Percentiles rank a stretch among this genome's conserved stretches.
Evolutionary conservation across 2,329 filamentous ascomycete species (phyloP).

Genomic region (Biscogniauxia sp.): DNA sequence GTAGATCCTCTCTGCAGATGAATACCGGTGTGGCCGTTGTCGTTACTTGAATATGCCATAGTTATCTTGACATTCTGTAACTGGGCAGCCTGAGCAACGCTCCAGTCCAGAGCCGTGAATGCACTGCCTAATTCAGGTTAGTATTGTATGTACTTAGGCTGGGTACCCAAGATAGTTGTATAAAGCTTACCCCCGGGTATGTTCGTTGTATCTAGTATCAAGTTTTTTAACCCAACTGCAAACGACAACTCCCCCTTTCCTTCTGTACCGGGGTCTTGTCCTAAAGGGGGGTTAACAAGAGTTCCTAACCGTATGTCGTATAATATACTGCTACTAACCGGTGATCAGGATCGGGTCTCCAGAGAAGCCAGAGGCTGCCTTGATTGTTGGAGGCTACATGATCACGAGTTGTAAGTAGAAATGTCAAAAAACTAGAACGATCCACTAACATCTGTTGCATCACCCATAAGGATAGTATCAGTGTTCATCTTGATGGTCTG

Average conservation of each 20-base stretch:
- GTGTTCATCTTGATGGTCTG: conserved; percentile 42
- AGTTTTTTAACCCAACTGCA: conserved; percentile 42
- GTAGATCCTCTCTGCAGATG: conserved; percentile 40
- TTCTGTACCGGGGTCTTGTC: conserved; percentile 36
- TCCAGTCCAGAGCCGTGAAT: conserved; percentile 43
- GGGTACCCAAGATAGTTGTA: background rate
- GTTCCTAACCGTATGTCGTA: too few species aligned
- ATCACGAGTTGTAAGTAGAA: background rate
- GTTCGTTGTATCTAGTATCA: conserved; percentile 41
- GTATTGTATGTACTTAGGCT: background rate
- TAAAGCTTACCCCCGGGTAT: conserved; percentile 31
- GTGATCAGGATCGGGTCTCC: conserved; percentile 33
- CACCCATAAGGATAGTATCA: conserved; percentile 46
- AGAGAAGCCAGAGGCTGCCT: conserved; percentile 37
- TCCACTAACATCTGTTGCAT: conserved; percentile 37
- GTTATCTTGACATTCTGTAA: conserved; percentile 43
- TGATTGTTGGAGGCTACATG: conserved; percentile 39
- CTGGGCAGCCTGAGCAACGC: conserved; percentile 43
- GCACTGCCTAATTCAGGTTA: conserved; percentile 24
- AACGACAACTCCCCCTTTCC: conserved; percentile 40
- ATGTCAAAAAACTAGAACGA: background rate
- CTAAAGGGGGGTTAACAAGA: conserved; percentile 19
- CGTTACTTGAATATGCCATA: conserved; percentile 37
- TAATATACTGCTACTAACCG: conserved; percentile 19
- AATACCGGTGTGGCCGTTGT: conserved; percentile 42